Base-by-base conservation (phyloP, 345 rosid species). In the Hirschfeldia incana region DNA sequence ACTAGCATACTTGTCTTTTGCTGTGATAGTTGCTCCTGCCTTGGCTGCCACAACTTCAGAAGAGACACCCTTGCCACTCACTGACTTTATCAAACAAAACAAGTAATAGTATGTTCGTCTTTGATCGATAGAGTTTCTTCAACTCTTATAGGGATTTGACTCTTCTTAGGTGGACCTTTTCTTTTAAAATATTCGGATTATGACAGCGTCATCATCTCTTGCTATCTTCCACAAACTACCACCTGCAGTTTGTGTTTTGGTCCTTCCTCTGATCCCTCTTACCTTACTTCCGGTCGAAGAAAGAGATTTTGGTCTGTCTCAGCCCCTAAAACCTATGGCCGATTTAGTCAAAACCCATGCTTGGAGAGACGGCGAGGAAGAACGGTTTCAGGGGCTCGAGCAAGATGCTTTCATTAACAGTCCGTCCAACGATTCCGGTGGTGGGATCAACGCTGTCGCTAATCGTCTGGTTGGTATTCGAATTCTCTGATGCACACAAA, bases 401-500 rank as follows among this genome's bases (percentile, higher is more conserved):
- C 87, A 85, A 58, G 92, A 89, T 42, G 69, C 75, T 46, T 78
- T 85, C 8, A 76, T 86, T 15, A 32, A 70, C 30, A 83, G 63
- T 5, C 37, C 88, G 0, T 27, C 78, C 39, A 58, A 27, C 66
- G 83, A 65, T 26, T 13, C 69, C 12, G 49, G 64, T 68, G 89
- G 82, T 39, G 89, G 86, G 21, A 39, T 87, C 65, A 89, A 88
- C 75, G 77, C 89, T 57, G 69, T 87, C 46, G 83, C 85, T 72
- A 92, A 92, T 82, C 88, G 89, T 62, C 42, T 91, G 94, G 97
- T 92, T 65, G 30, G 90, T 85, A 63, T 61, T 29, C 72, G 30
- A 75, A 62, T 33, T 69, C 32, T n/a, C 34, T 62, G 8, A 33
- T 33, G 36, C 36, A 33, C 36, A 33, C 36, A 75, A 69, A 6